A percentile compares a stretch with the other conserved stretches of the same genome.
phyloP scores from a whole-genome alignment of 768 basidiomycete species.

The Pleurotus sapidus region DNA sequence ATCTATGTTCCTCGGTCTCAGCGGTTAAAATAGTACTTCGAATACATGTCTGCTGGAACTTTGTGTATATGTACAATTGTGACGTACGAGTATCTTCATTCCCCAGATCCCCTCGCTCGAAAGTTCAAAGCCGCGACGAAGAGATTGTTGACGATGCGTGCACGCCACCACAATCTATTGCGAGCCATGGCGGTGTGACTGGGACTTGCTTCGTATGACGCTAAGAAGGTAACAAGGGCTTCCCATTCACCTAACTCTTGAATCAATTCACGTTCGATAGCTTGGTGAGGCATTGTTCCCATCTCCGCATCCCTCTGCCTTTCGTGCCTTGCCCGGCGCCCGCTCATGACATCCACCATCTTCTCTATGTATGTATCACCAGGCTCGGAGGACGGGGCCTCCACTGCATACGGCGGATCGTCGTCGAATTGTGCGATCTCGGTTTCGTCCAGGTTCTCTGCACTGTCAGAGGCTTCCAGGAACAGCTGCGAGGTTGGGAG shows the following conservation, averaged over 20 bases:
- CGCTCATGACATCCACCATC: slow-evolving; percentile 6
- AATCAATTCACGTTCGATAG: neutral
- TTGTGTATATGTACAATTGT: too few species aligned
- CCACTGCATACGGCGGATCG: neutral
- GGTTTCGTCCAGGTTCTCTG: neutral
- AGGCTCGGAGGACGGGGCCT: neutral
- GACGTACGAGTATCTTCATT: too few species aligned
- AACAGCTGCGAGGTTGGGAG: neutral
- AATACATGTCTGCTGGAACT: too few species aligned
- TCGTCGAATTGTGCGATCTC: neutral
- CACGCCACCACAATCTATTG: neutral
- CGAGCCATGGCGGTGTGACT: neutral
- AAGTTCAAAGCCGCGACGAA: neutral
- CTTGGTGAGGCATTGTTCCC: too few species aligned
- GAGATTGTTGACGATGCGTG: neutral
- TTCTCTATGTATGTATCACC: neutral
- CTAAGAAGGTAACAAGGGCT: neutral
- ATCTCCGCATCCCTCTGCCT: neutral
- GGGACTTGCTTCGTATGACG: neutral
- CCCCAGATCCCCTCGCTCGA: neutral
- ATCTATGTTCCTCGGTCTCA: neutral
- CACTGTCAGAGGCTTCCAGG: slow-evolving; percentile 1
- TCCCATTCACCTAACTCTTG: neutral
- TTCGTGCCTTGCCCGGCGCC: neutral
- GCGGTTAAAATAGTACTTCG: too few species aligned